Base-by-base conservation (phyloP, 345 rosid species). In the Isatis tinctoria region DNA sequence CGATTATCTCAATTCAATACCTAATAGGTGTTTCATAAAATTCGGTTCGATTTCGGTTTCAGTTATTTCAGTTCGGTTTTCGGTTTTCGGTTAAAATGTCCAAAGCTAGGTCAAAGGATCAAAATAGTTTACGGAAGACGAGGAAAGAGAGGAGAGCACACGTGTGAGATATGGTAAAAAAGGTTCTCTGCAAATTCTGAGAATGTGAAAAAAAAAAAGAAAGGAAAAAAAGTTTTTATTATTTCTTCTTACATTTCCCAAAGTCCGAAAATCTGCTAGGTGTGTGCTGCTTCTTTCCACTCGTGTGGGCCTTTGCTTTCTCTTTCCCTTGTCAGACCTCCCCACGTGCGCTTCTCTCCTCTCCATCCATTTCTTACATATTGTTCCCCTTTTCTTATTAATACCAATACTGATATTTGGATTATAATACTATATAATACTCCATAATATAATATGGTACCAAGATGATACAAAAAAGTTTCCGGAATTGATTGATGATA, bases 261-360 rank as follows among this genome's bases (percentile, higher is more conserved):
- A 82, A 32, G 81, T 63, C 67, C 62, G 4, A 65, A 60, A 40
- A 24, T 14, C 33, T 43, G 67, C 82, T 39, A 7, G 24, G 57
- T 41, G 12, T 61, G 49, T 61, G 40, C 57, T 26, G 33, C 32
- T 43, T 51, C 62, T 65, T 56, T 65, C 59, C 65, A 68, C 86
- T 80, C 86, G 87, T 82, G 80, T 85, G 82, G 77, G 24, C 68
- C 78, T 74, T 48, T 0, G 33, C 72, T 57, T 57, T 73, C 44
- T 66, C 48, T 74, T 66, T 74, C 66, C 12, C 17, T 52, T 65
- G 83, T 74, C 85, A 83, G 87, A 14, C 24, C 67, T 76, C 81
- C 87, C 80, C 85, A 74, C 78, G 73, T 74, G 78, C 78, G 54
- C 49, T 49, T 49, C 73, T 39, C 61, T 67, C 67, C 60, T 47